Conservation (phyloP, 2,329 filamentous ascomycete species). For the Scolecobasidium constrictum region DNA sequence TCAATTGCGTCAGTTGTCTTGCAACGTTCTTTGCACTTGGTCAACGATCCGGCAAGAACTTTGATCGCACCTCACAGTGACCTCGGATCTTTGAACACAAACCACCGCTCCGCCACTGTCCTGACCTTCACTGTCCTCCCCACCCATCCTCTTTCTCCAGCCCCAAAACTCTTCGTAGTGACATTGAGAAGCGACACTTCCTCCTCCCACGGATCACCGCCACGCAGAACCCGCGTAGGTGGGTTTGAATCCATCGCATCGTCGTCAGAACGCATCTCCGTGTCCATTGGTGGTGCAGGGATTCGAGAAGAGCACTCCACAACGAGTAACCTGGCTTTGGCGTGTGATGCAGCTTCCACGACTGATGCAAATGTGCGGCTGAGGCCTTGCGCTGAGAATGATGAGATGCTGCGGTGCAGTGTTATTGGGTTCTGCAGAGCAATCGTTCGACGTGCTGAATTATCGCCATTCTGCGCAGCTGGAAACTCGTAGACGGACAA, state of each 20-base stretch:
- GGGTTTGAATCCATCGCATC: background rate
- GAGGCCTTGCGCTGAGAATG: conserved; percentile 67
- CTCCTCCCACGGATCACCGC: conserved; percentile 35
- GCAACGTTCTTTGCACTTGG: too few species aligned
- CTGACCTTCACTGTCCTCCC: conserved; percentile 34
- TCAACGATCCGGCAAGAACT: too few species aligned
- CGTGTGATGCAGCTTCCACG: conserved; percentile 45
- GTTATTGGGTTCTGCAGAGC: conserved; percentile 55
- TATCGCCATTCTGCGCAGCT: background rate
- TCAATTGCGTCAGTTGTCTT: too few species aligned
- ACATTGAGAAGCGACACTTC: conserved; percentile 37
- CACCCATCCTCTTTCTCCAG: conserved; percentile 33
- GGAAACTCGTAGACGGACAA: conserved; percentile 40
- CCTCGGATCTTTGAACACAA: conserved; percentile 19
- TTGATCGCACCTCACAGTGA: too few species aligned
- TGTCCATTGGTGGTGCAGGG: too few species aligned
- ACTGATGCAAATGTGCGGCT: conserved; percentile 50
- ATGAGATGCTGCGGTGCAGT: conserved; percentile 56
- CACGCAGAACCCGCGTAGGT: conserved; percentile 5
- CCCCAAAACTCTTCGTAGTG: conserved; percentile 29
- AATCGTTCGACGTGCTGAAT: conserved; percentile 33
- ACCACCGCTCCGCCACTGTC: conserved; percentile 35
- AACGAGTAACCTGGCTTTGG: conserved; percentile 26
- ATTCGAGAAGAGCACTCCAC: conserved; percentile 25
- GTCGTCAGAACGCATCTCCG: background rate